Percentiles rank a stretch among this genome's conserved stretches.
Evolutionary conservation across 306 rosid genomes (phyloP).

Genomic region (Trifolium fragiferum): DNA sequence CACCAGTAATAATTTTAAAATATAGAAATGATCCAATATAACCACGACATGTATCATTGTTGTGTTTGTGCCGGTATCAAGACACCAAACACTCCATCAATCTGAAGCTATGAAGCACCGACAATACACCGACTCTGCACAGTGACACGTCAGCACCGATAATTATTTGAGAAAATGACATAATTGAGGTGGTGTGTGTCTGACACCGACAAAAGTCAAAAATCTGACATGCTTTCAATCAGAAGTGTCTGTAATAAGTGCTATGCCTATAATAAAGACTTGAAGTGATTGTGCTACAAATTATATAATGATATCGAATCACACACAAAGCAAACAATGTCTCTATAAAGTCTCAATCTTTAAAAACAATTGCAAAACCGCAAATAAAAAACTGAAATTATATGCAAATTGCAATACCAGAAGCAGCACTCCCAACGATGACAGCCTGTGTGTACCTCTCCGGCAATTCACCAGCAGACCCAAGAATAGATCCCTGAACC

Average conservation of each 20-base stretch:
- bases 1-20: no score
- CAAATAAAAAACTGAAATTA: not conserved
- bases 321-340: conserved; percentile 1
- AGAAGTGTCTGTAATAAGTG: no score
- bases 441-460: conserved; percentile 10
- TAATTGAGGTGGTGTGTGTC: no score
- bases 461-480: conserved; percentile 4
- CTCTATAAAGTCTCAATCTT: conserved; percentile 10
- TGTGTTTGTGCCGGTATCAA: not conserved
- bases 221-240: no score
- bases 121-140: no score
- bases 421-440: not conserved
- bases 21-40: not conserved
- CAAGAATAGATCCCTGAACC: conserved; percentile 9
- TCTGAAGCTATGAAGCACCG: not conserved
- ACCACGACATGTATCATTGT: not conserved
- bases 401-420: not conserved
- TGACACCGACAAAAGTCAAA: no score
- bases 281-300: not conserved
- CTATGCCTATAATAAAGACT: no score
- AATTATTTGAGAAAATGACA: no score
- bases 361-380: not conserved
- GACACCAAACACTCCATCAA: not conserved
- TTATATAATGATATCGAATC: not conserved
- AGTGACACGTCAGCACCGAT: no score